Conservation (phyloP, 2,329 filamentous ascomycete species). For the Thelonectria blattea region DNA sequence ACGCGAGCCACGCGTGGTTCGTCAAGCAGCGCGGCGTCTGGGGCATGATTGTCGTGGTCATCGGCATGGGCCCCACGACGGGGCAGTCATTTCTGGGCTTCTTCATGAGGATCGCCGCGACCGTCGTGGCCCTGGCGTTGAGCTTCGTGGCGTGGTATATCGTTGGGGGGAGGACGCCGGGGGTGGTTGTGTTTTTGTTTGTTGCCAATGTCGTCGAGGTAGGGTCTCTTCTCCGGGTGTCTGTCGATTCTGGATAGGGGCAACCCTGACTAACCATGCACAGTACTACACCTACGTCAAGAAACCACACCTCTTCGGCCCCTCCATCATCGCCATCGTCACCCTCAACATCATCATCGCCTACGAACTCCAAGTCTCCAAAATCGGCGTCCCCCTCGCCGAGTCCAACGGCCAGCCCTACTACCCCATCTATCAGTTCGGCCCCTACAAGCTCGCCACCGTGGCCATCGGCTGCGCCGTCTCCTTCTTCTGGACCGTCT, state of each 20-base stretch:
- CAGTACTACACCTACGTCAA: constrained; percentile 22
- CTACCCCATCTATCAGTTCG: constrained; percentile 21
- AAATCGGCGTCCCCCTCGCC: constrained; percentile 7
- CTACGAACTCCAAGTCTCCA: constrained; percentile 24
- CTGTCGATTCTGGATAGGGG: too few relatives aligned
- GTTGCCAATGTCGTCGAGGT: constrained; percentile 19
- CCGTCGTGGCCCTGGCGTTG: constrained; percentile 10
- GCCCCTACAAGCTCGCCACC: constrained; percentile 19
- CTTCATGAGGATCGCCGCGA: constrained; percentile 17
- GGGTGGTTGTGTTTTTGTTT: constrained; percentile 20
- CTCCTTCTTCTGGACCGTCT: constrained; percentile 24
- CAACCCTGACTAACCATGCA: neutral
- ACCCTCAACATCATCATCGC: constrained; percentile 22
- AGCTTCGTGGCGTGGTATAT: constrained; percentile 19
- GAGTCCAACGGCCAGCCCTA: constrained; percentile 20
- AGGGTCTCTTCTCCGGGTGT: too few relatives aligned
- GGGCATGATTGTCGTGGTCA: constrained; percentile 23
- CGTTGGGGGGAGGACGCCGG: constrained; percentile 15
- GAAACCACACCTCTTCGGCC: constrained; percentile 21
- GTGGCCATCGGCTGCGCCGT: constrained; percentile 19
- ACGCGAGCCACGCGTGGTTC: constrained; percentile 17
- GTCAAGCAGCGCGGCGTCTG: constrained; percentile 20
- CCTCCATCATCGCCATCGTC: constrained; percentile 20
- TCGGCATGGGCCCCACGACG: constrained; percentile 23
- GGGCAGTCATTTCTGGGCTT: constrained; percentile 22